Evolutionary conservation across 2,329 filamentous ascomycete genomes (phyloP).

Genomic region (Scortechinia acanthostroma): DNA sequence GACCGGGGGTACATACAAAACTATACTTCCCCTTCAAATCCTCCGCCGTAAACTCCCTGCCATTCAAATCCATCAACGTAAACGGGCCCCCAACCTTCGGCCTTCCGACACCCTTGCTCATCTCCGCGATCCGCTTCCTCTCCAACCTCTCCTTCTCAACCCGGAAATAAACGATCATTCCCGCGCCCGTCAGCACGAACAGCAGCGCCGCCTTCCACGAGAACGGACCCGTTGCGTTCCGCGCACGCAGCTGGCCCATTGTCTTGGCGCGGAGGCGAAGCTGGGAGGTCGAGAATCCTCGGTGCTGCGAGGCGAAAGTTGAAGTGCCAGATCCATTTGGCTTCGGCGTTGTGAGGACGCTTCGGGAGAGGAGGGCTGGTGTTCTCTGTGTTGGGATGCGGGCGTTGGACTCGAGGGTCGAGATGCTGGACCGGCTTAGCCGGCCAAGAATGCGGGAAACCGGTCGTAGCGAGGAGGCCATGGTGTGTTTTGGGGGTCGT

Average conservation of each 20-base stretch:
- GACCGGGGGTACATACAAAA: slow-evolving; percentile 37
- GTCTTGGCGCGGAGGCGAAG: background rate
- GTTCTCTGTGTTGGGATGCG: no score
- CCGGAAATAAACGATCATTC: slow-evolving; percentile 84
- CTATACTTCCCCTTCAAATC: slow-evolving; percentile 82
- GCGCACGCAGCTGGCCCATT: background rate
- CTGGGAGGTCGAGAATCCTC: background rate
- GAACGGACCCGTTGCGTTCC: slow-evolving; percentile 49
- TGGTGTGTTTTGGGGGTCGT: no score
- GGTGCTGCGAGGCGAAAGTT: no score
- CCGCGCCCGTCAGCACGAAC: slow-evolving; percentile 73
- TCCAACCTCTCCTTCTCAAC: slow-evolving; percentile 88
- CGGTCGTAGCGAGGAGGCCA: no score
- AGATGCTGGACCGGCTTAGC: no score
- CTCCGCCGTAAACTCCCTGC: slow-evolving; percentile 68
- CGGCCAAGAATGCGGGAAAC: no score
- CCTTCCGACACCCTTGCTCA: slow-evolving; percentile 83
- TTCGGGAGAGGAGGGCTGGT: no score
- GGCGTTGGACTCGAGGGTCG: no score
- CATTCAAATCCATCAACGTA: slow-evolving; percentile 73
- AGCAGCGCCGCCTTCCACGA: slow-evolving; percentile 84
- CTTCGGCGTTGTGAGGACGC: no score
- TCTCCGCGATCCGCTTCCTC: slow-evolving; percentile 79
- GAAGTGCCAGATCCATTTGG: no score
- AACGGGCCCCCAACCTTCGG: slow-evolving; percentile 91